Percentiles rank a stretch among this genome's conserved stretches.
These are phyloP conservation scores for Sequoia sempervirens DNA, from an alignment of 75 land plant species.

Conservation along the genomic window DNA sequence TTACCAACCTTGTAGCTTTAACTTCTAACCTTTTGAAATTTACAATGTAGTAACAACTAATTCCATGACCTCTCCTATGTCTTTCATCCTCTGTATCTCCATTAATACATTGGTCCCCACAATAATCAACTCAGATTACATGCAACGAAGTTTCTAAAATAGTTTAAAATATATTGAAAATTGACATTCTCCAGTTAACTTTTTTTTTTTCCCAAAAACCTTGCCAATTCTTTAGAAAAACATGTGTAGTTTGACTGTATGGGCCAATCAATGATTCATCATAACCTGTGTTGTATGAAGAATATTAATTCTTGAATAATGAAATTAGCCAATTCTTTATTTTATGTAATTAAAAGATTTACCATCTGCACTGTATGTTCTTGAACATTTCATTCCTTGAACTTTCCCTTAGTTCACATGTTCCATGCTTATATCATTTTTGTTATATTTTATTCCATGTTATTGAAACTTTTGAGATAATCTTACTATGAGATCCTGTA, in stretches of 20 bases:
- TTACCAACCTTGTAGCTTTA: not conserved
- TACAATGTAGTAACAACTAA: not conserved
- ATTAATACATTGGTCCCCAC: not conserved
- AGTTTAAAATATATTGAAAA: not conserved
- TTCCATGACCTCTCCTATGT: not conserved
- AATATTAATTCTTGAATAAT: not conserved
- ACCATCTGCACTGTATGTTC: not conserved
- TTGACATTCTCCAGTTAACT: not conserved
- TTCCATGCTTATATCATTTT: not conserved
- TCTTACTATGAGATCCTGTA: not conserved
- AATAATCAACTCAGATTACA: not conserved
- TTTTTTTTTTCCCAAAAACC: not conserved
- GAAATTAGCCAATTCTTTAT: not conserved
- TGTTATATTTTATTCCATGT: not conserved
- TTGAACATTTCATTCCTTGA: not conserved
- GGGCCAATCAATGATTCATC: not conserved
- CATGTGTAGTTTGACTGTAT: not conserved
- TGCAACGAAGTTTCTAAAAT: not conserved
- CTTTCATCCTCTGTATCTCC: not conserved
- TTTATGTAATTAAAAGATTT: not conserved
- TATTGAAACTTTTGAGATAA: not conserved
- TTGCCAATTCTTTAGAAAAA: not conserved
- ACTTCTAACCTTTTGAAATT: not conserved
- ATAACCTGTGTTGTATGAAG: not conserved
- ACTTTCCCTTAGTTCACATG: not conserved